Evolutionary conservation across 2,329 filamentous ascomycete species (phyloP), one percentile per base, ranked within the genome.

Genomic region (Colletotrichum liaoningense): DNA sequence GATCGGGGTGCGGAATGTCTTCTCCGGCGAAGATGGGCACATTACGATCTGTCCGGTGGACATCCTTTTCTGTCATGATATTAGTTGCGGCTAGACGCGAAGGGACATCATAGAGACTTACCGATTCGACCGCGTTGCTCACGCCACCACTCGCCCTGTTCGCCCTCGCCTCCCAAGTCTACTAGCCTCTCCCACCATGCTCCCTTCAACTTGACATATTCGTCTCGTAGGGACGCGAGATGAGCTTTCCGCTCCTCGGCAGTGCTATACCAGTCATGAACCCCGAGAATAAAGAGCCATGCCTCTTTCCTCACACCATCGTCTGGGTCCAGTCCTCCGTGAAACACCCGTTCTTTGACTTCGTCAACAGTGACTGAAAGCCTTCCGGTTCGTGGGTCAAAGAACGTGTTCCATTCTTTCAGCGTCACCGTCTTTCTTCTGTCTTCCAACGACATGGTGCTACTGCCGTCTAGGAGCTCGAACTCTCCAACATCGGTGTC

Each of bases 1-100:
- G 97, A 79, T 99, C 97, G 0, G 97, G 97, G 80, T 99, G 97
- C 8, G 97, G 96, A 54, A 95, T 97, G 79, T 98, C 97, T 83
- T 99, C 97, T 74, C 97, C 97, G 9, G 94, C 93, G 81, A 99
- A 99, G 54, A 99, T 93, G n/a, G 94, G 93, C 35, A 99, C 94
- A 58, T 93, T 94, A 56, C 97, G 94, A 83, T 99, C 97, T 76
- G 97, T 99, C 78, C 97, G 93, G 82, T 99, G 97, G 22, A 99
- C 97, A 80, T 99, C 97, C 84, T 99, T 99, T 83, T 99, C 97
- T 98, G 22, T 8, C 26, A 35, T 9, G 9, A 11, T 30, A 87
- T 81, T 84, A 64, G 35, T 54, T 11, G 16, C 6, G 75, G 79
- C 68, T 79, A 76, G 67, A 69, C 2, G 8, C 42, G 33, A 16